A percentile compares a stretch with the other conserved stretches of the same genome.
Evolutionary conservation across 768 basidiomycete species (phyloP).

Genomic region (Leccinum broughii): DNA sequence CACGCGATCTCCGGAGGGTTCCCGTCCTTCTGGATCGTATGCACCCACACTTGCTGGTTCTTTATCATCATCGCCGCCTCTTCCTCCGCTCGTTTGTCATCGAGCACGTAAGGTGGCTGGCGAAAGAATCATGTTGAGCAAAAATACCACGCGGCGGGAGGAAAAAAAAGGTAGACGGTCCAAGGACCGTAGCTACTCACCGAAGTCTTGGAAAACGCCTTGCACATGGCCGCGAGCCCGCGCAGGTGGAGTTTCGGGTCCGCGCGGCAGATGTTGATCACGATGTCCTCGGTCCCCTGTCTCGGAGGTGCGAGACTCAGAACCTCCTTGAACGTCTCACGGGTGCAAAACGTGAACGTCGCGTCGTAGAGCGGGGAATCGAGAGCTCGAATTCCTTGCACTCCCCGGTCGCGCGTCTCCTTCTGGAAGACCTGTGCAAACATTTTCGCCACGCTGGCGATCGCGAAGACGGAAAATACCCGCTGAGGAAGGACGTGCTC

Average conservation of each 20-base stretch:
- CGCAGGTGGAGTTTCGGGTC: conserved; percentile 27
- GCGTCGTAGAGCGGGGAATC: conserved; percentile 61
- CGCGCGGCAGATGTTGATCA: conserved; percentile 37
- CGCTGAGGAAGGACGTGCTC: conserved; percentile 12
- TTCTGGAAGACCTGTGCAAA: conserved; percentile 53
- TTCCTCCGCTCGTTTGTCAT: conserved; percentile 37
- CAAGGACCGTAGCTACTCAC: conserved; percentile 40
- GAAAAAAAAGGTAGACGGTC: neutral
- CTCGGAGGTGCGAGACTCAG: neutral
- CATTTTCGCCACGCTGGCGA: conserved; percentile 41
- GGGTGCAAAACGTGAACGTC: conserved; percentile 56
- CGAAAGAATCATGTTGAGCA: neutral
- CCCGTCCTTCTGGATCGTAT: conserved; percentile 36
- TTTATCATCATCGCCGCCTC: conserved; percentile 55
- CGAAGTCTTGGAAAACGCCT: conserved; percentile 57
- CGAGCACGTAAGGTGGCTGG: conserved; percentile 61
- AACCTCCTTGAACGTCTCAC: conserved; percentile 34
- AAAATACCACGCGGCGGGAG: neutral
- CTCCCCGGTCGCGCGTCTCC: conserved; percentile 6
- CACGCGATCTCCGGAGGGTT: conserved; percentile 51
- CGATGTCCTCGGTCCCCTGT: conserved; percentile 8
- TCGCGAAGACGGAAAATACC: conserved; percentile 60
- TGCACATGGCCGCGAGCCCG: conserved; percentile 47
- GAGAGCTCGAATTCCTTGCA: conserved; percentile 21
- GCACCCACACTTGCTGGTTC: conserved; percentile 59